Conservation (phyloP, 805 yeast species). For the Zygosaccharomyces lentus region DNA sequence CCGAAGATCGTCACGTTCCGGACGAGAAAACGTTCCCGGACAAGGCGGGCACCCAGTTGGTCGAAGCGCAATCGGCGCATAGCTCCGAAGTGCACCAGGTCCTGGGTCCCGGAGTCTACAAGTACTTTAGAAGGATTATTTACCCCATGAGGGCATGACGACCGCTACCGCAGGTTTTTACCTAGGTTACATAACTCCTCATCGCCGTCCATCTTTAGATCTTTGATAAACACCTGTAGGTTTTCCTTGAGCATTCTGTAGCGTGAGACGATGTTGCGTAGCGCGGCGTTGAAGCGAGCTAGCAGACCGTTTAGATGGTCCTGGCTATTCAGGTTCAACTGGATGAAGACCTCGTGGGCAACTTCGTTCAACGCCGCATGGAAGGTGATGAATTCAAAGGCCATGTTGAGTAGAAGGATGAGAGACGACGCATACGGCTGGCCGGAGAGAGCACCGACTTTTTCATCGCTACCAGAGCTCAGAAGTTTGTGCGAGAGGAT, state of each 20-base stretch:
- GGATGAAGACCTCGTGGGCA: constrained; percentile 35
- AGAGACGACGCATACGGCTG: constrained; percentile 42
- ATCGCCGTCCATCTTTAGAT: constrained; percentile 50
- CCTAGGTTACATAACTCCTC: constrained; percentile 48
- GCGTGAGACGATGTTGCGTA: constrained; percentile 40
- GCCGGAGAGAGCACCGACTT: constrained; percentile 37
- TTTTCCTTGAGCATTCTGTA: constrained; percentile 43
- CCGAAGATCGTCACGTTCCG: background rate
- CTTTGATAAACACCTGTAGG: constrained; percentile 44
- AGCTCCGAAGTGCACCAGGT: constrained; percentile 14
- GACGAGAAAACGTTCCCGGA: background rate
- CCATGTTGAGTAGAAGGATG: constrained; percentile 35
- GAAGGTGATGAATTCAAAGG: constrained; percentile 39
- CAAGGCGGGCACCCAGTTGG: background rate
- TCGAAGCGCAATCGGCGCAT: background rate
- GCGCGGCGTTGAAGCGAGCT: constrained; percentile 37
- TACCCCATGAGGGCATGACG: constrained; percentile 26
- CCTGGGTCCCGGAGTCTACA: constrained; percentile 18
- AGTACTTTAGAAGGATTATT: constrained; percentile 25
- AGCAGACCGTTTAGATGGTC: constrained; percentile 25
- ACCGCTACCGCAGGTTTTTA: constrained; percentile 25
- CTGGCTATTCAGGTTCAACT: constrained; percentile 26
- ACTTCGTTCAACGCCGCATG: constrained; percentile 38
- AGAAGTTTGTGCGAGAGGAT: constrained; percentile 26
- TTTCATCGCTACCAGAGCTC: constrained; percentile 22